Evolutionary conservation across 1,284 basidiomycete genomes (phyloP).

Genomic region (Dichomitus squalens): DNA sequence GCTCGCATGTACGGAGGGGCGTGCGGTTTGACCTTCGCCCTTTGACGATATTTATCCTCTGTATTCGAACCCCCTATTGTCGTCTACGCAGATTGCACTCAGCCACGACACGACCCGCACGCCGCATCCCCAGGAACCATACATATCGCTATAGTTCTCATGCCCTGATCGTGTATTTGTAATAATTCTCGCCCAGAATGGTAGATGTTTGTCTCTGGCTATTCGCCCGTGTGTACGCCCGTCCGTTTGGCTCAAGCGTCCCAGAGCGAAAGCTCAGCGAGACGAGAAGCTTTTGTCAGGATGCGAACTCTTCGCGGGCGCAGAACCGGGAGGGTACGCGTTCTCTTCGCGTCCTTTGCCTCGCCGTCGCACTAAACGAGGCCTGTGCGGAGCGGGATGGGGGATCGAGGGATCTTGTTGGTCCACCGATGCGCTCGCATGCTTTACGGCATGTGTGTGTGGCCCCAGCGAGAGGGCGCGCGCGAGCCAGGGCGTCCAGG

Average conservation of each 20-base stretch:
- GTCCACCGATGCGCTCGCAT: slow-evolving; percentile 15
- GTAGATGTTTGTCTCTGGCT: slow-evolving; percentile 18
- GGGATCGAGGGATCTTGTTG: slow-evolving; percentile 22
- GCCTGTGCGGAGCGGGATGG: not conserved
- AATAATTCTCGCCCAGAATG: slow-evolving; percentile 19
- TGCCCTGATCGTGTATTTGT: slow-evolving; percentile 17
- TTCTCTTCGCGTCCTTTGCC: not conserved
- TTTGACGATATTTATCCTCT: slow-evolving; percentile 25
- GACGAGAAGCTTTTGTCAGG: not conserved
- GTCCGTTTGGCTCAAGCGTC: not conserved
- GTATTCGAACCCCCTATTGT: slow-evolving; percentile 10
- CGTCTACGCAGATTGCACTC: not conserved
- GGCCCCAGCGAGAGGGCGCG: not conserved
- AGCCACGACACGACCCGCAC: not conserved
- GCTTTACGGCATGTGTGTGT: slow-evolving; percentile 20
- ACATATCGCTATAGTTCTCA: slow-evolving; percentile 19
- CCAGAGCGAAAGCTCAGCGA: not conserved
- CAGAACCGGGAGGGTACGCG: not conserved
- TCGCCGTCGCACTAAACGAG: not conserved
- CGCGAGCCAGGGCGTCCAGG: too few species aligned
- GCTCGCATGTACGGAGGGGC: not conserved
- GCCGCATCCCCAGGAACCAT: slow-evolving; percentile 16
- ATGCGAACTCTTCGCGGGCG: not conserved
- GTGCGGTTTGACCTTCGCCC: not conserved
- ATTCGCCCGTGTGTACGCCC: not conserved